Percentiles rank a stretch among this genome's conserved stretches.
phyloP scores from a whole-genome alignment of 208 protist species.

The Trypanosomatidae sp. region DNA sequence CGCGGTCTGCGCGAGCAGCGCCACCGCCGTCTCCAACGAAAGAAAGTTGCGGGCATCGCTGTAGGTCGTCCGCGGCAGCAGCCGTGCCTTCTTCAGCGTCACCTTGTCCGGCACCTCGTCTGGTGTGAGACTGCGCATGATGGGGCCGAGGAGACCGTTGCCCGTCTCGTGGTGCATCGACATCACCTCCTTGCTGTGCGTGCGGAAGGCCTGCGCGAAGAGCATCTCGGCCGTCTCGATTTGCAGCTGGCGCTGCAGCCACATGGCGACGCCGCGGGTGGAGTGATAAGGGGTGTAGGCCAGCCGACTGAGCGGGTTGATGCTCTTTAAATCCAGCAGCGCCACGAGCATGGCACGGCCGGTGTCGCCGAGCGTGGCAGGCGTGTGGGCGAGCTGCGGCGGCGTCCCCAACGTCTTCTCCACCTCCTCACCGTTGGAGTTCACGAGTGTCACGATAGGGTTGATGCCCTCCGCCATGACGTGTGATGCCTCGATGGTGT shows the following conservation, averaged over 20 bases:
- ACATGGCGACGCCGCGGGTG: conserved; percentile 49
- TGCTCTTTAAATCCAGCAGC: conserved; percentile 75
- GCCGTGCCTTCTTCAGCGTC: conserved; percentile 53
- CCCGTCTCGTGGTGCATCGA: conserved; percentile 11
- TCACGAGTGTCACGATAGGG: conserved; percentile 34
- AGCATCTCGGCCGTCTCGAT: conserved; percentile 71
- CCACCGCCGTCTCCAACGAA: conserved; percentile 41
- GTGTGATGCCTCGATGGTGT: conserved; percentile 93
- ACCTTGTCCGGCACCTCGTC: conserved; percentile 64
- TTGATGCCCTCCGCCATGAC: conserved; percentile 74
- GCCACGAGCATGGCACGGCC: conserved; percentile 73
- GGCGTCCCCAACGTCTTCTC: conserved; percentile 9
- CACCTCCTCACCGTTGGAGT: conserved; percentile 30
- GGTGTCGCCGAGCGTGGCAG: conserved; percentile 68
- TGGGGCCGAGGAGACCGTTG: conserved; percentile 14
- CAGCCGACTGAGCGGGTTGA: conserved; percentile 84
- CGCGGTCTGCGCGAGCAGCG: conserved; percentile 61
- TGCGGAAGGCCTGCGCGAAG: conserved; percentile 62
- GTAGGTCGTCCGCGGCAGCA: conserved; percentile 64
- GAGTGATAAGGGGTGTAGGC: conserved; percentile 51
- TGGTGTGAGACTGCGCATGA: conserved; percentile 37
- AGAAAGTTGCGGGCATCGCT: conserved; percentile 48
- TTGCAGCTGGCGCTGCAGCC: conserved; percentile 78
- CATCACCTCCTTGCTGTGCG: conserved; percentile 29
- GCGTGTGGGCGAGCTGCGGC: conserved; percentile 36